phyloP scores from a whole-genome alignment of 208 protist genomes.

The Acanthamoeba castellanii region DNA sequence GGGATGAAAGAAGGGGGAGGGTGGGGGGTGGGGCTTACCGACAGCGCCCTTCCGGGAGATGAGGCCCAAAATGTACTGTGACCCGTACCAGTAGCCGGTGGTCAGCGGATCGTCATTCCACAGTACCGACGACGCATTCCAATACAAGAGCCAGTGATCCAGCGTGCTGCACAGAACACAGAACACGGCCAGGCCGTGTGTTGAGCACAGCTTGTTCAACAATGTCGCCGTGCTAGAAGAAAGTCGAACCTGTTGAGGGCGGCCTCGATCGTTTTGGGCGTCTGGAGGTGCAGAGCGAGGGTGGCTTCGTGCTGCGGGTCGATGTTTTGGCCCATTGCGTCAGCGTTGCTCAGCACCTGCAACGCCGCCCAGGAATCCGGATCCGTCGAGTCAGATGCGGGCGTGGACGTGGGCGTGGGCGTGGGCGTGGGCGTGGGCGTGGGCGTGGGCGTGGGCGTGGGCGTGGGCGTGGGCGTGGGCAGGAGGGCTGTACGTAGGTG shows the following conservation, averaged over 20 bases:
- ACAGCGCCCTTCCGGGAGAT: background rate
- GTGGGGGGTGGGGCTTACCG: background rate
- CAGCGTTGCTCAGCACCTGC: background rate
- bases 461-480: no score
- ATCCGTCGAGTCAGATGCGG: background rate
- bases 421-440: no score
- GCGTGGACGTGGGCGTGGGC: no score
- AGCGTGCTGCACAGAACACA: background rate
- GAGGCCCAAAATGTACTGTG: background rate
- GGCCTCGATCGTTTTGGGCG: background rate
- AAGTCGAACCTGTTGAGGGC: background rate
- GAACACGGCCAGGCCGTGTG: background rate
- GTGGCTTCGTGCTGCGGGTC: background rate
- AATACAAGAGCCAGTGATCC: background rate
- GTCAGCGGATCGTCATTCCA: background rate
- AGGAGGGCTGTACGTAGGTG: background rate
- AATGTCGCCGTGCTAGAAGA: background rate
- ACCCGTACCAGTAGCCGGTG: slow-evolving; percentile 5
- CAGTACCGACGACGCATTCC: background rate
- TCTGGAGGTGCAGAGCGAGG: background rate
- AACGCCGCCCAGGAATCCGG: background rate
- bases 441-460: no score
- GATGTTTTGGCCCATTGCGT: background rate
- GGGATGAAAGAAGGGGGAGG: background rate
- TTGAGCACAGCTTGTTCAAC: background rate